Base-by-base conservation (phyloP, 2,329 filamentous ascomycete genomes). In the Botrytis hyacinthi region DNA sequence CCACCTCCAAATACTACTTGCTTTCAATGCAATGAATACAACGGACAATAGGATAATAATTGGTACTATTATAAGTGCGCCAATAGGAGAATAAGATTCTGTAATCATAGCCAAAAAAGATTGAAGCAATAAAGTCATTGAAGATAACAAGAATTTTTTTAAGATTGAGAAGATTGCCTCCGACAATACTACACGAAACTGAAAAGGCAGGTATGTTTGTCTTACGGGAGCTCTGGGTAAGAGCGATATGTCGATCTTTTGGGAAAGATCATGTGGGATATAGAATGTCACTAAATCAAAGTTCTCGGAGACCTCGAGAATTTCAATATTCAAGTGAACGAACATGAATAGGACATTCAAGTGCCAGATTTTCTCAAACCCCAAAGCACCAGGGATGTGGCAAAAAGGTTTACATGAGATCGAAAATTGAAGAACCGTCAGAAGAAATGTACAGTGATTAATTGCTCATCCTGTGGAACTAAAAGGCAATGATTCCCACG, bases 61-160 rank as follows among this genome's bases (percentile, higher is more conserved):
- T 59, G 85, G 85, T 72, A 86, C 82, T 65, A 86, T 78, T 73
- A 86, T 81, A 75, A 86, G 80, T 73, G 82, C 82, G 74, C 84
- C 80, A 76, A 85, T 78, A 76, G 84, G 82, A 76, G 82, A 79
- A 73, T 80, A 79, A 73, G 78, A 83, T 77, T 80, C 82, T 73
- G 73, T 80, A 78, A 74, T 80, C 80, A 82, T 82, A 80, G 78
- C 80, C 79, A 80, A 81, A 78, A 74, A 76, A 73, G 75, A 70
- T 75, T 57, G 77, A 79, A 74, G 59, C 75, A 74, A 75, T 57
- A 73, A 57, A 12, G 35, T 75, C 76, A 69, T 72, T 77, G 77
- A 75, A 77, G 76, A 73, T 62, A 73, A 32, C 16, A 6, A 9
- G 0, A 1, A 42, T 16, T 32, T 32, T 32, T 44, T 29, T 68